A percentile compares a stretch with the other conserved stretches of the same genome.
These are phyloP conservation scores for Hypoxylon fragiforme DNA, from an alignment of 495 filamentous ascomycete species.

Conservation along the genomic window DNA sequence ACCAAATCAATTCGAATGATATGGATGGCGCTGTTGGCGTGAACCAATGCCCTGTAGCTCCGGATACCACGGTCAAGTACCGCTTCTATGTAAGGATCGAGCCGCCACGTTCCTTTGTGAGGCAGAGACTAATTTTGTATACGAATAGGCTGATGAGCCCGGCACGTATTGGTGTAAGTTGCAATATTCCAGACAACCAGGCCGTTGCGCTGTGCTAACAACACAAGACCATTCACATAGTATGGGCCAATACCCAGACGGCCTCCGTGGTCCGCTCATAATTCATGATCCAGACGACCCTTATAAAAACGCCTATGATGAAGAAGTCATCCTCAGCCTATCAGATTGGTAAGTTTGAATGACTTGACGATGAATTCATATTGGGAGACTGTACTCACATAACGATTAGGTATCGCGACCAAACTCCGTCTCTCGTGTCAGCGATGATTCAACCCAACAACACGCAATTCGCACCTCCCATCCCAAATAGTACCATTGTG, in stretches of 20 bases:
- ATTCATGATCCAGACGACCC: constrained; percentile 70
- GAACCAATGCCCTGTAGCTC: constrained; percentile 71
- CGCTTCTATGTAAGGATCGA: constrained; percentile 62
- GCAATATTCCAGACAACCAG: constrained; percentile 23
- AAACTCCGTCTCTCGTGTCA: constrained; percentile 58
- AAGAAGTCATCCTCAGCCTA: constrained; percentile 60
- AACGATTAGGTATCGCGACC: constrained; percentile 61
- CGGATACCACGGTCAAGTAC: constrained; percentile 64
- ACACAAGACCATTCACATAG: constrained; percentile 69
- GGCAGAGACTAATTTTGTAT: constrained; percentile 4
- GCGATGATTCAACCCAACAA: constrained; percentile 57
- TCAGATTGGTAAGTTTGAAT: constrained; percentile 66
- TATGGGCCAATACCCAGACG: constrained; percentile 74
- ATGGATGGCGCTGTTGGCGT: constrained; percentile 77
- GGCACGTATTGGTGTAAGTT: constrained; percentile 82
- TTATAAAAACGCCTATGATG: constrained; percentile 64
- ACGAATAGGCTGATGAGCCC: constrained; percentile 56
- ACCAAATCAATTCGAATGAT: constrained; percentile 64
- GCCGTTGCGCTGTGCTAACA: constrained; percentile 18
- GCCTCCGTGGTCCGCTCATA: constrained; percentile 71
- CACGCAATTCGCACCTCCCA: constrained; percentile 57
- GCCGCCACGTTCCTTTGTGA: too few relatives aligned
- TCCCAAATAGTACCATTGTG: constrained; percentile 64
- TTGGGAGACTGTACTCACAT: constrained; percentile 42
- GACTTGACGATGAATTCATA: constrained; percentile 32